Conservation (phyloP, 768 basidiomycete genomes). For the Tephrocybe sp. region DNA sequence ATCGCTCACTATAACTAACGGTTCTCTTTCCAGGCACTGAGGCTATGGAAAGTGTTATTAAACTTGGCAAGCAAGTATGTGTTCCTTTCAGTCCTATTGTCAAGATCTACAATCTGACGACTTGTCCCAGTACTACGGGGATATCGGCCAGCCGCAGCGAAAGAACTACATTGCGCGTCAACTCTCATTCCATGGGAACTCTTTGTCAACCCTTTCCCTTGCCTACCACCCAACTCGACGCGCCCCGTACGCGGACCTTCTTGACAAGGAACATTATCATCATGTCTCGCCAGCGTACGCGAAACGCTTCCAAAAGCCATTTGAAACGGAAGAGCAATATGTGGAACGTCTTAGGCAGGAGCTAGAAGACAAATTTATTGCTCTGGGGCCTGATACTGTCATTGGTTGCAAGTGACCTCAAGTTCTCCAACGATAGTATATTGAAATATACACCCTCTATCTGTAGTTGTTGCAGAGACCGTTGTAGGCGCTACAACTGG, state of each 20-base stretch:
- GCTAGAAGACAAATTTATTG: slow-evolving; percentile 82
- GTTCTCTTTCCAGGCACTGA: slow-evolving; percentile 62
- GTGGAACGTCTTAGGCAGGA: slow-evolving; percentile 77
- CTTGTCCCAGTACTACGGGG: slow-evolving; percentile 61
- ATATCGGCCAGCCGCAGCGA: slow-evolving; percentile 68
- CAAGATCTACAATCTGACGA: background rate
- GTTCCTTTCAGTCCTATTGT: background rate
- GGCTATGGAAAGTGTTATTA: slow-evolving; percentile 87
- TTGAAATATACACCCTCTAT: background rate
- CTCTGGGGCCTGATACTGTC: slow-evolving; percentile 80
- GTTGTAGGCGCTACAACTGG: slow-evolving; percentile 88
- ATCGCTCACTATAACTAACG: background rate
- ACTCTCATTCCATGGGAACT: slow-evolving; percentile 87
- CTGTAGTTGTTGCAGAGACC: slow-evolving; percentile 76
- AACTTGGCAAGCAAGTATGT: slow-evolving; percentile 73
- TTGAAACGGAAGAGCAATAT: slow-evolving; percentile 79
- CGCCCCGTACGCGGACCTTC: slow-evolving; percentile 62
- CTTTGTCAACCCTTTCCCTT: slow-evolving; percentile 67
- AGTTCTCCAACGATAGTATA: background rate
- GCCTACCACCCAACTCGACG: slow-evolving; percentile 69
- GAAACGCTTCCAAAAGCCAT: slow-evolving; percentile 67
- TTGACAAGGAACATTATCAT: slow-evolving; percentile 69
- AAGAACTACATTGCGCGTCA: slow-evolving; percentile 78
- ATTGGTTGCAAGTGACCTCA: slow-evolving; percentile 62
- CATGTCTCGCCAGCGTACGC: slow-evolving; percentile 89